Conservation (phyloP, 257 asterid genomes). For the Rhazya stricta region DNA sequence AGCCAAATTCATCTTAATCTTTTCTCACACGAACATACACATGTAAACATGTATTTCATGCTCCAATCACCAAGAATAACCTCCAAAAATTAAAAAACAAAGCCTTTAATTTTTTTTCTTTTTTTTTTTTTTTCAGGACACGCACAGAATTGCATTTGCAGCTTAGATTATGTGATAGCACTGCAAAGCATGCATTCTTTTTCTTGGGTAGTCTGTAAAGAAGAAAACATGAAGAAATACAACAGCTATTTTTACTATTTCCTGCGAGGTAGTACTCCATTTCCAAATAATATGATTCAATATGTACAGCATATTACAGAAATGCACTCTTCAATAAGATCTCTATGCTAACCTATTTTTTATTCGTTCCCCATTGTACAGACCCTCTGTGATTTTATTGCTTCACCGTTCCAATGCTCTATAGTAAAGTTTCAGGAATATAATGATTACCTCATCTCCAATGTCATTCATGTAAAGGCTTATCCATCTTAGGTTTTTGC, state of each 20-base stretch:
- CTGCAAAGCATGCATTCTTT: neutral
- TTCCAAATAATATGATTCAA: neutral
- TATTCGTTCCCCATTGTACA: neutral
- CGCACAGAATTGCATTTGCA: neutral
- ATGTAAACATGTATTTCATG: neutral
- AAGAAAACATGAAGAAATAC: neutral
- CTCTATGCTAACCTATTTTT: neutral
- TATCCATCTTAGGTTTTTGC: conserved; percentile 80
- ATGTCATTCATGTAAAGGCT: conserved; percentile 93
- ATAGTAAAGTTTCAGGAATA: neutral
- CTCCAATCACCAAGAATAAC: no score
- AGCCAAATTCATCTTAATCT: neutral
- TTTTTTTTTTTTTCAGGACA: neutral
- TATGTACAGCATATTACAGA: neutral
- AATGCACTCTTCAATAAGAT: neutral
- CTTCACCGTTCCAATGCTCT: neutral
- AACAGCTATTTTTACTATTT: neutral
- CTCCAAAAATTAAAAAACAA: no score
- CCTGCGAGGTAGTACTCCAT: neutral
- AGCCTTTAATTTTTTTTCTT: no score
- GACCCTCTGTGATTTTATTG: neutral
- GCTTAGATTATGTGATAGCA: neutral
- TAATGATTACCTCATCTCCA: conserved; percentile 65
- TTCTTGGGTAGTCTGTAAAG: neutral
- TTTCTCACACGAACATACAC: neutral